Percentiles rank a stretch among this genome's conserved stretches.
phyloP scores from a whole-genome alignment of 1,284 basidiomycete genomes.

The Mycosarcoma maydis region DNA sequence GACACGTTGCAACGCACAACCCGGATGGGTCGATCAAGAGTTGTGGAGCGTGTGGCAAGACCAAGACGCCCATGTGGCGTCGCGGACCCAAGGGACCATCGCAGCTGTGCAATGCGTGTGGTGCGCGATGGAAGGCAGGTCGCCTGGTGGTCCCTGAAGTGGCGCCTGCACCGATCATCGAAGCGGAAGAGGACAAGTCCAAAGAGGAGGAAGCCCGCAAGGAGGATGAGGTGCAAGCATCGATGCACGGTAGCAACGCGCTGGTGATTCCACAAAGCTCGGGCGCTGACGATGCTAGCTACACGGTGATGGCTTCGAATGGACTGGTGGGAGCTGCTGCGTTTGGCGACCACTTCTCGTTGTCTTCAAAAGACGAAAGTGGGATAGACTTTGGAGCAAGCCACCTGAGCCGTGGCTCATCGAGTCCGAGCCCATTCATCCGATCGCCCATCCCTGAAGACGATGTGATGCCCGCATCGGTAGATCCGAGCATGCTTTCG shows the following conservation, averaged over 20 bases:
- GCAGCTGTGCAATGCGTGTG: conserved; percentile 65
- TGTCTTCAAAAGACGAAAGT: conserved; percentile 23
- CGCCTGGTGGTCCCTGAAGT: conserved; percentile 62
- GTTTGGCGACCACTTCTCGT: conserved; percentile 31
- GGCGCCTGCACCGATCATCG: conserved; percentile 56
- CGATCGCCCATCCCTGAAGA: conserved; percentile 41
- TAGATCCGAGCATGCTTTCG: conserved; percentile 50
- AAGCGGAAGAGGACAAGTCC: conserved; percentile 42
- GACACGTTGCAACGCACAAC: conserved; percentile 65
- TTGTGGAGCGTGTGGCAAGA: conserved; percentile 63
- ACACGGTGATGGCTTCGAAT: conserved; percentile 26
- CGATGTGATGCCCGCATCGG: conserved; percentile 46
- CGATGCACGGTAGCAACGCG: conserved; percentile 48
- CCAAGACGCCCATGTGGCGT: conserved; percentile 65
- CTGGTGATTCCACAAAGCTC: conserved; percentile 47
- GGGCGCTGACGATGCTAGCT: conserved; percentile 25
- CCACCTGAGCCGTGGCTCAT: conserved; percentile 31
- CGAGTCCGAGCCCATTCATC: conserved; percentile 49
- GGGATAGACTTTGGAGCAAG: conserved; percentile 28
- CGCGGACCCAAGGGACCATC: conserved; percentile 61
- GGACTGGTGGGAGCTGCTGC: conserved; percentile 25
- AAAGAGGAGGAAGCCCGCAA: conserved; percentile 39
- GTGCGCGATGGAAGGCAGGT: conserved; percentile 64
- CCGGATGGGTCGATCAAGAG: conserved; percentile 64
- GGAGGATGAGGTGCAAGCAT: conserved; percentile 39